Evolutionary conservation across 305 asterid species (phyloP).

Genomic region (Rubia peregrina): DNA sequence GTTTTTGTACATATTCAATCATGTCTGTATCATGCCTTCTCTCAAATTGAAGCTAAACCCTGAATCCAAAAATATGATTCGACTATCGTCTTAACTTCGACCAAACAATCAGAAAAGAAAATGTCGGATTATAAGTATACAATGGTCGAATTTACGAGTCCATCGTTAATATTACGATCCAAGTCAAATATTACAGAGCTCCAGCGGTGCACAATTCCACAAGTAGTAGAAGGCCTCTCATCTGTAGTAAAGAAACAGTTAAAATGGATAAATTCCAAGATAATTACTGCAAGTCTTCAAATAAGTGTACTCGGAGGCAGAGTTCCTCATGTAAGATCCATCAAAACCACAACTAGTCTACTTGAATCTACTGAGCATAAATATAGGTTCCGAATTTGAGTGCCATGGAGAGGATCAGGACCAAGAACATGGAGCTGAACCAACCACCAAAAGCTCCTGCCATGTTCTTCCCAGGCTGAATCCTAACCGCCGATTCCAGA

Average conservation of each 20-base stretch:
- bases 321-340: not conserved
- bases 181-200: slow-evolving; percentile 6
- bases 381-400: slow-evolving; percentile 50
- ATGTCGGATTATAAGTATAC: not conserved
- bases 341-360: not conserved
- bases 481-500: slow-evolving; percentile 42
- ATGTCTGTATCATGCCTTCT: not conserved
- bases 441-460: slow-evolving; percentile 34
- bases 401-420: slow-evolving; percentile 57
- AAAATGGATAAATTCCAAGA: not conserved
- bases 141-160: no score
- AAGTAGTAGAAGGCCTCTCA: not conserved
- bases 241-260: not conserved
- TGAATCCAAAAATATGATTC: no score
- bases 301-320: not conserved
- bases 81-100: not conserved
- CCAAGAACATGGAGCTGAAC: slow-evolving; percentile 51
- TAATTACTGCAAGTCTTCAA: not conserved
- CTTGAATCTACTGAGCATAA: slow-evolving; percentile 34
- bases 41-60: not conserved
- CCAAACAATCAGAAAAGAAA: not conserved
- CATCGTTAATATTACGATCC: not conserved
- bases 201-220: not conserved
- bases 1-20: not conserved
- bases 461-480: slow-evolving; percentile 40